Evolutionary conservation across 1,284 basidiomycete species (phyloP), one percentile per base, ranked within the genome.

Genomic region (Ustilago cynodontis): DNA sequence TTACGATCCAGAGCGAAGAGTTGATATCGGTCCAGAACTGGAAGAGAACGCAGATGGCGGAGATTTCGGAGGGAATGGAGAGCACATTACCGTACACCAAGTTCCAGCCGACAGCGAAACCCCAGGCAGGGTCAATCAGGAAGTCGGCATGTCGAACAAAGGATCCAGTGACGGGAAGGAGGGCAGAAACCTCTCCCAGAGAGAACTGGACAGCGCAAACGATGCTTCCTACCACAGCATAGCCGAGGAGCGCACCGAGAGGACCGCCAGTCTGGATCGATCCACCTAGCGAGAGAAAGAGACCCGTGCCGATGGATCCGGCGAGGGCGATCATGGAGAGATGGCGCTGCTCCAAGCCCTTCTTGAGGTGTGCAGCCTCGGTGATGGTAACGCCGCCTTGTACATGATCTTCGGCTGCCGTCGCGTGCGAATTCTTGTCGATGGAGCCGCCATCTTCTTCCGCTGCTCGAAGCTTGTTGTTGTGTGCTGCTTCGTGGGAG

Each of bases 121-220:
- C 91, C 74, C 94, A 89, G 0, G 93, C 91, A 7, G 91, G 91
- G 81, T 93, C 90, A 28, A 93, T 91, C 82, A 93, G 93, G 58
- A 92, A 91, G 76, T 90, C 91, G 4, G 93, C 92, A 33, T 94
- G 88, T 52, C 90, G 91, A 85, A 95, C 92, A 82, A 94, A 93
- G 3, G 93, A 91, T 66, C 91, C 92, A 57, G 88, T 77, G 66
- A 89, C 87, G 47, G 87, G 86, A 31, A 93, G 88, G 78, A 89
- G 92, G 8, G 86, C 82, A 37, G 72, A 73, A 1, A 77, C 62
- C 39, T 79, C 79, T 37, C 79, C 78, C 10, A 80, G 55, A 1
- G 77, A 67, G 41, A 78, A 79, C 51, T 79, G 77, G 0, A 82
- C 70, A 20, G 67, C 59, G 59, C 65, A 81, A 18, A 81, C 77